Base-by-base conservation (phyloP, 2,329 filamentous ascomycete genomes). In the Geoglossum cookeanum region DNA sequence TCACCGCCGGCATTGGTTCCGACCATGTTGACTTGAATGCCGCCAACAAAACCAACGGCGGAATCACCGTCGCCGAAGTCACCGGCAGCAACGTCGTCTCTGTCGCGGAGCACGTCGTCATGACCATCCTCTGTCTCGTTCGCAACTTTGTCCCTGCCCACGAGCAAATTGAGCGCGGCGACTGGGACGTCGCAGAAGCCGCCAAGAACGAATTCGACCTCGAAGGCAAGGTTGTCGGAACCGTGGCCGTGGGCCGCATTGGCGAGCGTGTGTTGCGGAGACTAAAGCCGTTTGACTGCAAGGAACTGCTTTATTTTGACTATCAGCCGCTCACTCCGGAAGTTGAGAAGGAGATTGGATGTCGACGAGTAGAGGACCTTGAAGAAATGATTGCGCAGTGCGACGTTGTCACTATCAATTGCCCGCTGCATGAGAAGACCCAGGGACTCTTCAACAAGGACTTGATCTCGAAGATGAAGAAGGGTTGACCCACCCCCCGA, bases 121-220 rank as follows among this genome's bases (percentile, higher is more conserved):
- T 98, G 92, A 98, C 92, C 71, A 97, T 97, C 73, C 85, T 98
- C 56, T 73, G 84, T 63, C 84, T 98, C 57, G 84, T 97, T 71
- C 90, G 92, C 76, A 98, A 98, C 84, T 98, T 96, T 69, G 89
- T 95, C 57, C 92, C 92, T 63, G 90, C 92, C 57, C 92, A 97
- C 76, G 90, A 97, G 78, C 83, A 88, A 79, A 85, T 98, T 68
- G 78, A 83, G 72, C 74, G 75, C 59, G 92, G 92, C 62, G 87
- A 95, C 61, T 98, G 92, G 92, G 79, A 98, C 69, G 92, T 98
- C 56, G 92, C 92, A 60, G 90, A 80, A 57, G 91, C 90, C 30
- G 92, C 92, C 70, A 97, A 97, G 85, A 90, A 95, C 75, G 91
- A 97, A 78, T 98, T 84, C 71, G 92, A 98, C 68, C 84, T 98